Conservation (phyloP, 148 eudicot genomes). For the Rhododendron ovatum region DNA sequence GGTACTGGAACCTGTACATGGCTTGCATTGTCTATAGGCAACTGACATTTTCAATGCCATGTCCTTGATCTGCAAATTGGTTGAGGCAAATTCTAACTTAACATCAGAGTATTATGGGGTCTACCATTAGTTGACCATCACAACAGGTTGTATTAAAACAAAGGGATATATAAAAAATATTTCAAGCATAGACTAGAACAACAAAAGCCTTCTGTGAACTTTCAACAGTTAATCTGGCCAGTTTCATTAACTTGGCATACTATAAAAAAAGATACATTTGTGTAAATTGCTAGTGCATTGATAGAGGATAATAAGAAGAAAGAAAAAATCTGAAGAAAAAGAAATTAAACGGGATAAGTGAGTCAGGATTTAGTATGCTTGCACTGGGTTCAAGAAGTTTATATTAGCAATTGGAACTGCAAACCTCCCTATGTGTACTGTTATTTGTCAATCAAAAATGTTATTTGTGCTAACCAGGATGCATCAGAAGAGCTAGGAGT, state of each 20-base stretch:
- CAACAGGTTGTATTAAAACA: background rate
- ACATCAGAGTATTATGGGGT: background rate
- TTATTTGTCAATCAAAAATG: background rate
- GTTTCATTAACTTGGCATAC: background rate
- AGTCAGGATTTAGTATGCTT: background rate
- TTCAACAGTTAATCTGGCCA: background rate
- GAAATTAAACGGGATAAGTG: background rate
- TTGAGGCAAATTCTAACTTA: background rate
- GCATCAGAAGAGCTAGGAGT: background rate
- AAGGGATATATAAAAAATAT: background rate
- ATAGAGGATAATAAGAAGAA: background rate
- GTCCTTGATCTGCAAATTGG: conserved; percentile 72
- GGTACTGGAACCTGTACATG: conserved; percentile 51
- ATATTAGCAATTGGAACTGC: background rate
- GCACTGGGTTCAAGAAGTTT: background rate
- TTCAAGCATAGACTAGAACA: background rate
- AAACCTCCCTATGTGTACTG: background rate
- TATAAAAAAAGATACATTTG: background rate
- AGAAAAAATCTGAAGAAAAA: background rate
- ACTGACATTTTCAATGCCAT: conserved; percentile 87
- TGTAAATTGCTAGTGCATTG: background rate
- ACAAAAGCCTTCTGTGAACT: background rate
- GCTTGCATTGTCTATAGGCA: conserved; percentile 65
- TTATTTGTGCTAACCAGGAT: background rate
- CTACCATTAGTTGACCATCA: background rate